Base-by-base conservation (phyloP, 2,329 filamentous ascomycete species). In the Rhinocladiella similis region DNA sequence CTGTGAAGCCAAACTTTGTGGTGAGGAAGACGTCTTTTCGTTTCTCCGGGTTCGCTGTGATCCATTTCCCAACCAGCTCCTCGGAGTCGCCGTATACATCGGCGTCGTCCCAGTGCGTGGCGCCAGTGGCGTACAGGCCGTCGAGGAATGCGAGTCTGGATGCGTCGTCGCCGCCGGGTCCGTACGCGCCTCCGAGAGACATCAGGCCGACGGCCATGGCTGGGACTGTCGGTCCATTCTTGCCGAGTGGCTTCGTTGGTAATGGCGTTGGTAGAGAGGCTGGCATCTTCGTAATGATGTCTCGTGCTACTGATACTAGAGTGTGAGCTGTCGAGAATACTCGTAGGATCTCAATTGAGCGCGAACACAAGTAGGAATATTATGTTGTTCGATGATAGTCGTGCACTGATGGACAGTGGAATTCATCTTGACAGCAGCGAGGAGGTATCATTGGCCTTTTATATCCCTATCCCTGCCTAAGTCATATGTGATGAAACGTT, bases 101-200 rank as follows among this genome's bases (percentile, higher is more conserved):
- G 6, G 69, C 68, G 12, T 61, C 60, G 35, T 72, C 69, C 68
- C 69, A 69, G 38, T 48, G 46, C 6, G 16, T 20, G 35, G 45
- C 49, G 36, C 56, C 56, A n/a, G 50, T 25, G 10, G 63, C 65
- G 45, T 69, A 63, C 3, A 66, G 61, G 9, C 67, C 50, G 41
- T 64, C 54, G 4, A 64, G 56, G 5, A 82, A 57, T 5, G 72
- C 71, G 46, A 81, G 70, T 12, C 78, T 73, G 59, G 79, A 75
- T 16, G 69, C 65, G 54, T 80, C 77, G 1, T 75, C 71, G 61
- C 75, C 75, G 2, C 69, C 64, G 3, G 62, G 54, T 39, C 78
- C 77, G 61, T 81, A 81, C 64, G 75, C 76, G 49, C 67, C 58
- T 29, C 57, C 63, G 27, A 68, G 60, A 27, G 63, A 63, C 59